These are phyloP conservation scores for Lupinus albus DNA, from an alignment of 306 rosid genomes.

Conservation along the genomic window DNA sequence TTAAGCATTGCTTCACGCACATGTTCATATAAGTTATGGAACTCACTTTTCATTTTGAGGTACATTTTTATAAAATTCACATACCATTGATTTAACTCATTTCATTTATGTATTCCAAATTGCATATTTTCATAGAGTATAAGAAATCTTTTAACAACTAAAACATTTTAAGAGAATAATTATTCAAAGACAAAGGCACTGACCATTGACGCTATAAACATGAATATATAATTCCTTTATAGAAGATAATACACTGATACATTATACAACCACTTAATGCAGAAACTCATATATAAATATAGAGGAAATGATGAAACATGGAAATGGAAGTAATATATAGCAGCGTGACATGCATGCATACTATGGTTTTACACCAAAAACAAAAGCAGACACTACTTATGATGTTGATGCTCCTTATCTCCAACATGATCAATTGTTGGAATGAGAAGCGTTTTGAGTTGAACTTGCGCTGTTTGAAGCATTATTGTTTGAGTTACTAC, in stretches of 20 bases:
- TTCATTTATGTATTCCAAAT: background rate
- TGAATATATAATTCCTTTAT: conserved; percentile 53
- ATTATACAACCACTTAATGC: conserved; percentile 46
- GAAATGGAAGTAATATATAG: conserved; percentile 48
- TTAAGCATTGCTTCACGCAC: background rate
- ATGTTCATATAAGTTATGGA: background rate
- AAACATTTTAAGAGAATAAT: conserved; percentile 5
- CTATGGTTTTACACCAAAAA: conserved; percentile 54
- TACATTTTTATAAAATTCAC: background rate
- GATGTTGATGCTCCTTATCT: conserved; percentile 37
- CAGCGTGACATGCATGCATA: conserved; percentile 36
- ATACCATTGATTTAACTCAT: background rate
- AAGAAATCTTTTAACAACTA: conserved; percentile 2
- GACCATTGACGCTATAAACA: conserved; percentile 23
- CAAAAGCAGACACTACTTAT: conserved; percentile 44
- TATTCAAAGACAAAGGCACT: background rate
- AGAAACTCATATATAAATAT: conserved; percentile 42
- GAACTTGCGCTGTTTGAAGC: conserved; percentile 58
- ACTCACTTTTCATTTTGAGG: background rate
- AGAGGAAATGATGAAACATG: conserved; percentile 35
- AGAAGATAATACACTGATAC: conserved; percentile 53
- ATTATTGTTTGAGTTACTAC: conserved; percentile 42
- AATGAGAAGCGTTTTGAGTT: conserved; percentile 55
- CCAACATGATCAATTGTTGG: conserved; percentile 55
- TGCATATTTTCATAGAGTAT: background rate